Percentiles rank a stretch among this genome's conserved stretches.
phyloP scores from a whole-genome alignment of 257 asterid genomes.

The Lycium barbarum region DNA sequence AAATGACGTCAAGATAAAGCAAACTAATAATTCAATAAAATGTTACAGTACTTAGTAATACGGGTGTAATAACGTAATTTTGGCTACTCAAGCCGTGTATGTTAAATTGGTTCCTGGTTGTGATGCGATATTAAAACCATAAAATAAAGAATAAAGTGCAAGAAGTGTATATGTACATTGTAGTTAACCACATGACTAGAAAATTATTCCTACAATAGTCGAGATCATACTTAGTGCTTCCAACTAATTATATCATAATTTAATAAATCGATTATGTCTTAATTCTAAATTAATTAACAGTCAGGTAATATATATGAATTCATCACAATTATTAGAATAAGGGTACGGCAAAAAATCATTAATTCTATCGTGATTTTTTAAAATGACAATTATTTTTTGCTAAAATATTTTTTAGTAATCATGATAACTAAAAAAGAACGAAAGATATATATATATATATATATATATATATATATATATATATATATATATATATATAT shows the following conservation, averaged over 20 bases:
- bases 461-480: no score
- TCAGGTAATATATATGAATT: no score
- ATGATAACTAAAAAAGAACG: no score
- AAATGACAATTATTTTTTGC: no score
- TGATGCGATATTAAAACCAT: neutral
- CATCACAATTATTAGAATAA: no score
- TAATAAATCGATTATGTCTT: neutral
- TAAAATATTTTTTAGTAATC: no score
- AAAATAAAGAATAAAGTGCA: neutral
- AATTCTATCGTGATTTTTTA: no score
- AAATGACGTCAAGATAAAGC: constrained; percentile 4
- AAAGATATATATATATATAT: no score
- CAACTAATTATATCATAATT: neutral
- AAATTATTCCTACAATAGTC: neutral
- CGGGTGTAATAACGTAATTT: neutral
- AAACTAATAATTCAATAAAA: neutral
- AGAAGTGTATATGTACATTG: neutral
- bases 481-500: no score
- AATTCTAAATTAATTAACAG: no score
- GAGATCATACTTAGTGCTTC: neutral
- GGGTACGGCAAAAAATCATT: no score
- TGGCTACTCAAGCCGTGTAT: no score
- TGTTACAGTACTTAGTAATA: neutral
- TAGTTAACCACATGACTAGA: neutral
- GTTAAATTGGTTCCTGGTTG: neutral